Evolutionary conservation across 768 basidiomycete genomes (phyloP), one percentile per base, ranked within the genome.

Genomic region (Leccinum pellstonianum): DNA sequence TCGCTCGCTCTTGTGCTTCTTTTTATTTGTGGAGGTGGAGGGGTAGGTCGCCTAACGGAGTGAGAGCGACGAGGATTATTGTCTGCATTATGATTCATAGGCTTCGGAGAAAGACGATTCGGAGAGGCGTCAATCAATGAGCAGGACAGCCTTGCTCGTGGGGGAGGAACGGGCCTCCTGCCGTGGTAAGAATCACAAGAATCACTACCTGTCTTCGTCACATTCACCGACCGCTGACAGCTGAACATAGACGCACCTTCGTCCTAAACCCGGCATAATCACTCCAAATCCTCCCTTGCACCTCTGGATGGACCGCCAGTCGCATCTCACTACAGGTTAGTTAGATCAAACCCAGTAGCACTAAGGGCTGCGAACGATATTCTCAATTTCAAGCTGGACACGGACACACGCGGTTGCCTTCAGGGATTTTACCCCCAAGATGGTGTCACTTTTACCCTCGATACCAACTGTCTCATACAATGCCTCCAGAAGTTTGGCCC

Each of bases 231-330:
- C 4, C 12, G 38, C 38, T 41, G 38, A 35, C 12, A 35, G 12
- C 33, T 35, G n/a, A 14, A 43, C 17, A 43, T 31, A 31, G 4
- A 12, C 77, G 55, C 57, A 90, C 93, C 79, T 87, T 90, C 70
- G 86, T 96, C 63, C 93, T 78, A 70, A 98, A 91, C 17, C 92
- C 95, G 17, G 93, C 92, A 74, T 96, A 98, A 0, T 95, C 95
- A 5, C 87, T 86, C 52, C 91, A 79, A 37, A 96, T 79, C 65
- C 84, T 82, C 1, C 84, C 83, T 66, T 86, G 82, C 58, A 87
- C 73, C n/a, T 83, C 84, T 2, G 84, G 77, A 52, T 83, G 84
- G 1, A 95, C 90, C 46, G 77, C 80, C 15, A 91, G 78, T 38
- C 81, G 76, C 86, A 96, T 87, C 25, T 86, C 80, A 2, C 94